Base-by-base conservation (phyloP, 305 asterid species). In the Plantago lanceolata region DNA sequence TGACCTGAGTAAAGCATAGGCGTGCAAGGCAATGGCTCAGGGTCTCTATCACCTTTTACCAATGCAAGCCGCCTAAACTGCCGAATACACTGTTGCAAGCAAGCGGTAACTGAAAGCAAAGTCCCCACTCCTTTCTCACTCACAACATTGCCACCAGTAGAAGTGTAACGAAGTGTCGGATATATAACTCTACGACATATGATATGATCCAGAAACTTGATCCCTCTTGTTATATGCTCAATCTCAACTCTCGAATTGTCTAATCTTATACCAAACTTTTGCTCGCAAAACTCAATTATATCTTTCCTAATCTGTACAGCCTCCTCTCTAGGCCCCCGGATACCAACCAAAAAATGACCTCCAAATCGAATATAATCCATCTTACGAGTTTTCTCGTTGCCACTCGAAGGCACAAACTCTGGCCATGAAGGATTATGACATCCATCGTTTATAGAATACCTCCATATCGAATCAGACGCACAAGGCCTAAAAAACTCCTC, bases 361-460 rank as follows among this genome's bases (percentile, higher is more conserved):
- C 85, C 96, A 29, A 67, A 85, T 66, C 98, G 78, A 45, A 92
- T 73, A 47, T 85, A 92, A 47, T 92, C 95, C 98, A 92, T 92
- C 71, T 80, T 92, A 57, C 93, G 78, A 16, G 95, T 87, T 79
- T 87, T 92, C 74, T 80, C 79, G 73, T 74, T 82, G 68, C 98
- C 98, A 73, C 96, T 79, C 0, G 96, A 76, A 5, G 96, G 98
- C 62, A 92, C 98, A 70, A 92, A 92, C 75, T 92, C 98, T 0
- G 98, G 98, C 96, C 98, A 92, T 48, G 96, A 90, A 31, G 98
- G 96, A 80, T 89, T 92, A 49, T 92, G 98, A 68, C 89, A 89
- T 48, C 95, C 92, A 68, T 92, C 96, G 24, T 81, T 71, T 66
- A 92, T 81, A 18, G 96, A 86, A 71, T 85, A 71, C 77, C 81